Percentiles rank a stretch among this genome's conserved stretches.
Evolutionary conservation across 768 basidiomycete species (phyloP).

Genomic region (Tricholoma bakamatsutake): DNA sequence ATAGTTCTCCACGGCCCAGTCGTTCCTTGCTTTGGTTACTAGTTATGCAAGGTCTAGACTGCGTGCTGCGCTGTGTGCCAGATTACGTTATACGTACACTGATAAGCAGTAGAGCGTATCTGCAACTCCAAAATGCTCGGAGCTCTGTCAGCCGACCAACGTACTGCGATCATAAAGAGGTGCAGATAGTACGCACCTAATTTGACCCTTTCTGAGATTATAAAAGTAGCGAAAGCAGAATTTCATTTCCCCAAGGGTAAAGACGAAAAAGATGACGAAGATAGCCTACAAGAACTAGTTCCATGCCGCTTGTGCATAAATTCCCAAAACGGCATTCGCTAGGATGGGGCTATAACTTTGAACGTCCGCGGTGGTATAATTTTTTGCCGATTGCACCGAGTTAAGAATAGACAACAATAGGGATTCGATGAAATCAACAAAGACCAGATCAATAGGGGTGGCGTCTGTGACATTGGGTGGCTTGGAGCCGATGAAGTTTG

Average conservation of each 20-base stretch:
- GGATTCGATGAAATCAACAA: constrained; percentile 60
- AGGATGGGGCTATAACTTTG: constrained; percentile 46
- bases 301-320: constrained; percentile 48
- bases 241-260: neutral
- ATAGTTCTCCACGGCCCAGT: no score
- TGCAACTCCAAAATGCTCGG: no score
- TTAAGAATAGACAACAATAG: constrained; percentile 54
- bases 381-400: constrained; percentile 39
- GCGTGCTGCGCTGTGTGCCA: no score
- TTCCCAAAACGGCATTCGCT: constrained; percentile 45
- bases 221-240: neutral
- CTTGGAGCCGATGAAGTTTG: constrained; percentile 54
- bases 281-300: constrained; percentile 21
- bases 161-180: no score
- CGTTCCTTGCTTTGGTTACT: no score
- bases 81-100: no score
- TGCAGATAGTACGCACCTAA: no score
- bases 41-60: no score
- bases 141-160: no score
- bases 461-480: constrained; percentile 44
- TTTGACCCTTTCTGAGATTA: no score
- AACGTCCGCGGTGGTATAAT: constrained; percentile 48
- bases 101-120: no score
- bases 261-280: neutral
- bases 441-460: constrained; percentile 66